Percentiles rank a stretch among this genome's conserved stretches.
Conservation (phyloP, 2,329 filamentous ascomycete genomes). For the Huntiella savannae region DNA sequence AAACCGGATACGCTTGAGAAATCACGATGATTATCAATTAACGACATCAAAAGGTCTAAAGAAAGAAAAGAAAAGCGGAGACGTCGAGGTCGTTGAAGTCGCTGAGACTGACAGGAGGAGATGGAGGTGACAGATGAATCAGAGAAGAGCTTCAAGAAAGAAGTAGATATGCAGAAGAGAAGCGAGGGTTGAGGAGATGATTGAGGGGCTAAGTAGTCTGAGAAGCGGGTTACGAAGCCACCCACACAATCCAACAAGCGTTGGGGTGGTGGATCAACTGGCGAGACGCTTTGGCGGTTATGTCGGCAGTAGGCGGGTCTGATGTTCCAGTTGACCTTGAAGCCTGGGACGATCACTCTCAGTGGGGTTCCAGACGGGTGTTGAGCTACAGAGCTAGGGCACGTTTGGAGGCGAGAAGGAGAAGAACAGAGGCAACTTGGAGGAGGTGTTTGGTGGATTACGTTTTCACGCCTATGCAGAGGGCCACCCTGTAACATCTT, state of each 20-base stretch:
- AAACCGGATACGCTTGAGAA: too few relatives aligned
- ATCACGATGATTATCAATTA: not conserved
- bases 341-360: not conserved
- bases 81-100: not conserved
- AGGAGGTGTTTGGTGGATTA: not conserved
- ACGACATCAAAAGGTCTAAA: not conserved
- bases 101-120: too few relatives aligned
- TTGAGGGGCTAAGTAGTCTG: not conserved
- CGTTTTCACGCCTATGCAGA: too few relatives aligned
- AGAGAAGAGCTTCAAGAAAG: not conserved
- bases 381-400: not conserved
- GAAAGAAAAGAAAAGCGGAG: conserved; percentile 1
- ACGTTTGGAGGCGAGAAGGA: not conserved
- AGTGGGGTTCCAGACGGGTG: too few relatives aligned
- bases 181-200: not conserved
- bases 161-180: conserved; percentile 1
- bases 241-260: not conserved
- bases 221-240: not conserved
- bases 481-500: too few relatives aligned
- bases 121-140: too few relatives aligned
- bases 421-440: not conserved
- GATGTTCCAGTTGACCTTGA: not conserved
- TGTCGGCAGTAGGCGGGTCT: not conserved
- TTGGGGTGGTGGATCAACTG: not conserved
- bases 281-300: not conserved